A percentile compares a stretch with the other conserved stretches of the same genome.
These are phyloP conservation scores for Thecaphora thlaspeos DNA, from an alignment of 1,284 basidiomycete genomes.

Conservation along the genomic window DNA sequence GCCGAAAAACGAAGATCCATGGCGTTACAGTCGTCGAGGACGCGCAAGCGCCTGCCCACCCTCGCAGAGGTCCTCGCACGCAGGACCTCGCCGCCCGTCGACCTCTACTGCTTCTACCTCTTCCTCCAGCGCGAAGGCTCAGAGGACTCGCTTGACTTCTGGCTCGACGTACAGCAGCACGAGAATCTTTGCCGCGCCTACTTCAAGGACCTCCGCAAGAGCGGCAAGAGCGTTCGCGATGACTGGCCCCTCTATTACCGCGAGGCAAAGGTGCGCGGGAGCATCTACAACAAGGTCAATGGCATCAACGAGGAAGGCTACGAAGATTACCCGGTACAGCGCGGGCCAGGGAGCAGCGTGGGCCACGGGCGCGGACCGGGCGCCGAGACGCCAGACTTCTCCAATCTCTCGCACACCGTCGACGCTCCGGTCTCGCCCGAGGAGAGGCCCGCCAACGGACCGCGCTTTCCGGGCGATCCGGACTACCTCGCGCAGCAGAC, in stretches of 20 bases:
- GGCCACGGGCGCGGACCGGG: slow-evolving; percentile 18
- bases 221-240: slow-evolving; percentile 82
- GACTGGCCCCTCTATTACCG: slow-evolving; percentile 95
- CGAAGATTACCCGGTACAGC: background rate
- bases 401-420: slow-evolving; percentile 16
- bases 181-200: slow-evolving; percentile 97
- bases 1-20: slow-evolving; percentile 30
- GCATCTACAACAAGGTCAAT: slow-evolving; percentile 85
- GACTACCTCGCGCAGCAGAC: slow-evolving; percentile 41
- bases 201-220: slow-evolving; percentile 95
- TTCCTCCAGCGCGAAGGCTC: slow-evolving; percentile 74
- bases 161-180: slow-evolving; percentile 98
- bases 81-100: slow-evolving; percentile 82
- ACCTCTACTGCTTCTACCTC: slow-evolving; percentile 92
- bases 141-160: slow-evolving; percentile 95
- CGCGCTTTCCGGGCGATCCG: slow-evolving; percentile 53
- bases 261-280: slow-evolving; percentile 69
- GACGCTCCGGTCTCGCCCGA: slow-evolving; percentile 8
- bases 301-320: slow-evolving; percentile 63
- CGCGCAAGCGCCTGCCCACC: slow-evolving; percentile 56
- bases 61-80: slow-evolving; percentile 57
- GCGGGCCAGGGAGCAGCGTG: slow-evolving; percentile 19
- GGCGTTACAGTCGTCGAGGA: slow-evolving; percentile 35
- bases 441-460: slow-evolving; percentile 5
- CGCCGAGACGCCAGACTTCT: slow-evolving; percentile 28